Evolutionary conservation across 805 yeast genomes (phyloP).

Genomic region (Cephaloascus albidus): DNA sequence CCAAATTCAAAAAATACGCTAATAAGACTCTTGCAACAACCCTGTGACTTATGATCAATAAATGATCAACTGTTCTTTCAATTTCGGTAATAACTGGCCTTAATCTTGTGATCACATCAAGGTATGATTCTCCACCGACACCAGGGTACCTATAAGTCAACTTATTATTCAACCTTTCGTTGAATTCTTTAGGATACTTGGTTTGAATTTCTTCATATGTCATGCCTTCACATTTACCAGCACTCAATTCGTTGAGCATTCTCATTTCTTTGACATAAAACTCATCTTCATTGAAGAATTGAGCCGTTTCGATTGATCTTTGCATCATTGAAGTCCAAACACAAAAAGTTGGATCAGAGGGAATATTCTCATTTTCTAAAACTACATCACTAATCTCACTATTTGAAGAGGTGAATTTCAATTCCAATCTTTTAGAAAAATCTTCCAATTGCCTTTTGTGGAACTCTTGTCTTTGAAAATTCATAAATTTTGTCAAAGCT

Average conservation of each 20-base stretch:
- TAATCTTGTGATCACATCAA: conserved; percentile 86
- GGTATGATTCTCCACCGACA: conserved; percentile 91
- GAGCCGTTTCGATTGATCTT: conserved; percentile 73
- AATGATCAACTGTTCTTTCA: conserved; percentile 84
- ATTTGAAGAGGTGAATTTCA: conserved; percentile 22
- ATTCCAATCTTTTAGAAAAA: conserved; percentile 34
- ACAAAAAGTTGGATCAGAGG: conserved; percentile 63
- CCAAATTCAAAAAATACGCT: conserved; percentile 82
- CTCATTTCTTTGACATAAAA: conserved; percentile 82
- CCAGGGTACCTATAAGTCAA: conserved; percentile 91
- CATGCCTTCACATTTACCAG: conserved; percentile 90
- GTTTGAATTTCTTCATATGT: conserved; percentile 89
- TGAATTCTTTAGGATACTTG: conserved; percentile 69
- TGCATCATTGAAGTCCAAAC: conserved; percentile 89
- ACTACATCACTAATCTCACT: conserved; percentile 9
- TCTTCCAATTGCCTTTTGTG: conserved; percentile 49
- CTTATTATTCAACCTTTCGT: conserved; percentile 66
- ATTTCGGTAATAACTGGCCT: conserved; percentile 88
- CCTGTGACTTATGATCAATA: conserved; percentile 76
- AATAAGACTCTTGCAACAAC: conserved; percentile 83
- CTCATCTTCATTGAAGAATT: conserved; percentile 60
- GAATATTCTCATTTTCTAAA: conserved; percentile 5
- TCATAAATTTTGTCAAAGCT: conserved; percentile 69
- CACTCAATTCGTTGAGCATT: conserved; percentile 89
- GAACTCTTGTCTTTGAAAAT: conserved; percentile 60